A percentile compares a stretch with the other conserved stretches of the same genome.
Evolutionary conservation across 495 filamentous ascomycete genomes (phyloP).

Genomic region (Aspergillus campestris): DNA sequence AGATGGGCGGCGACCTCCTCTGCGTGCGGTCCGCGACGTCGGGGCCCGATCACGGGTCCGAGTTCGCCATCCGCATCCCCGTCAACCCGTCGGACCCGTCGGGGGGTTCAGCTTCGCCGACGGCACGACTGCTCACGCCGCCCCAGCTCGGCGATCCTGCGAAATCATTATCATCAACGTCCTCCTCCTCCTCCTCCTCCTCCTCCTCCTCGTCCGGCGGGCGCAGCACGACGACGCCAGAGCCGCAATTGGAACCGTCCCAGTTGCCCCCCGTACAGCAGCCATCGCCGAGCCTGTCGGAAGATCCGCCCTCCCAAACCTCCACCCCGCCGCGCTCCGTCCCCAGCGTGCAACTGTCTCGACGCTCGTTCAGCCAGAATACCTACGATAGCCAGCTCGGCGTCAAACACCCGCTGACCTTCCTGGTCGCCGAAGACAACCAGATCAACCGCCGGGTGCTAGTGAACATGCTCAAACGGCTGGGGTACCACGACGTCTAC

Average conservation of each 20-base stretch:
- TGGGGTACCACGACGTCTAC: slow-evolving; percentile 58
- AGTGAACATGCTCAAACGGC: slow-evolving; percentile 58
- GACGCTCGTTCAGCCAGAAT: slow-evolving; percentile 17
- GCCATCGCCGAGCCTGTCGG: slow-evolving; percentile 25
- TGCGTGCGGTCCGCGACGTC: slow-evolving; percentile 61
- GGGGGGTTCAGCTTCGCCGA: slow-evolving; percentile 33
- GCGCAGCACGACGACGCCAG: no score
- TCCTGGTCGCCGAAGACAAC: slow-evolving; percentile 76
- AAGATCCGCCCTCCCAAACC: slow-evolving; percentile 22
- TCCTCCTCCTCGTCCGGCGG: neutral
- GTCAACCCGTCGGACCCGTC: slow-evolving; percentile 41
- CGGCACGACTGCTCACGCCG: slow-evolving; percentile 19
- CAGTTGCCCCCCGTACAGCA: slow-evolving; percentile 23
- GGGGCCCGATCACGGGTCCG: slow-evolving; percentile 59
- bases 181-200: slow-evolving; percentile 15
- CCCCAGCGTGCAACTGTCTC: slow-evolving; percentile 10
- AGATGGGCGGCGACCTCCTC: slow-evolving; percentile 65
- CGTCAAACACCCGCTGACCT: slow-evolving; percentile 53
- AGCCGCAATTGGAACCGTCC: neutral
- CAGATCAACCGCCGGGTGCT: slow-evolving; percentile 69
- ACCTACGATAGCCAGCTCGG: slow-evolving; percentile 41
- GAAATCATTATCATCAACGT: slow-evolving; percentile 4
- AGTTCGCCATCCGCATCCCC: slow-evolving; percentile 67
- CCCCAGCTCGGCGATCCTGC: slow-evolving; percentile 17
- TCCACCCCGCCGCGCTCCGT: slow-evolving; percentile 20